phyloP scores from a whole-genome alignment of 2,329 filamentous ascomycete species.

The Gnomoniopsis smithogilvyi region DNA sequence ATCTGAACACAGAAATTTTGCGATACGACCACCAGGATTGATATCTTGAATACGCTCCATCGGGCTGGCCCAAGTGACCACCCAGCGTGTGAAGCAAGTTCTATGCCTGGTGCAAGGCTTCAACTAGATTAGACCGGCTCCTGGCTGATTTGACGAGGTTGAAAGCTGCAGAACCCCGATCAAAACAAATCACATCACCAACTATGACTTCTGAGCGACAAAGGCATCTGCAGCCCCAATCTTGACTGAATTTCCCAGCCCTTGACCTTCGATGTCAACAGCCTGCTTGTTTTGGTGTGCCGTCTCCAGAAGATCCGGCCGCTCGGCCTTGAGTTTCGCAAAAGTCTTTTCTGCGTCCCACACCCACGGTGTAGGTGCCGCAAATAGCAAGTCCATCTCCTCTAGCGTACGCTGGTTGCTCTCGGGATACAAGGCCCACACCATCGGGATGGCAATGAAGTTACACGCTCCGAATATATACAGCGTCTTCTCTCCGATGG shows the following conservation, averaged over 20 bases:
- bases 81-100: slow-evolving; percentile 37
- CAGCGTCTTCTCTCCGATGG: slow-evolving; percentile 66
- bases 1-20: background rate
- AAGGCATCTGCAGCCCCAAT: background rate
- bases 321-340: slow-evolving; percentile 19
- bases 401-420: slow-evolving; percentile 71
- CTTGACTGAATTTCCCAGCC: background rate
- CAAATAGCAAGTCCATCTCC: slow-evolving; percentile 73
- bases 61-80: slow-evolving; percentile 51
- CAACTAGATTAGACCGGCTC: slow-evolving; percentile 14
- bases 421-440: slow-evolving; percentile 73
- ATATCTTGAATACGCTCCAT: no score
- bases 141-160: background rate
- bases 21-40: no score
- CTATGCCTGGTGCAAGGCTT: slow-evolving; percentile 17
- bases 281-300: background rate
- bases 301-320: slow-evolving; percentile 18
- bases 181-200: background rate
- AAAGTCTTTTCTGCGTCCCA: slow-evolving; percentile 22
- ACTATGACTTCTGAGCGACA: background rate
- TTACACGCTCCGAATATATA: slow-evolving; percentile 72
- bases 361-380: slow-evolving; percentile 34
- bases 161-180: background rate
- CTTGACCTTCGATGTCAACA: slow-evolving; percentile 25
- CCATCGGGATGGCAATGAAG: slow-evolving; percentile 61